Percentiles rank a stretch among this genome's conserved stretches.
These are phyloP conservation scores for Phytophthora megakarya DNA, from an alignment of 352 stramenopile species.

Conservation along the genomic window DNA sequence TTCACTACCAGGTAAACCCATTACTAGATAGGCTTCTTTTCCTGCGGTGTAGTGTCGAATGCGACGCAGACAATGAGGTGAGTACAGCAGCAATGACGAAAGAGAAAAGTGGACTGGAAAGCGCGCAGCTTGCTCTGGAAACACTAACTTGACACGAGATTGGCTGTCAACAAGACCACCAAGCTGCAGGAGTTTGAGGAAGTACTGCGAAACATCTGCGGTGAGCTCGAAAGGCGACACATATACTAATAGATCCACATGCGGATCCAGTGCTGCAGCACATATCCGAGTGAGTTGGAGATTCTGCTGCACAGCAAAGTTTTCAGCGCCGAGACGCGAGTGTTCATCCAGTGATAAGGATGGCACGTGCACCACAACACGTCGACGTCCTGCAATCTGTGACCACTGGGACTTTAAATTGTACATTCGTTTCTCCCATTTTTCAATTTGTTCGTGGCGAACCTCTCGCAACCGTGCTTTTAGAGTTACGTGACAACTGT, in stretches of 20 bases:
- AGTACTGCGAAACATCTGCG: constrained; percentile 78
- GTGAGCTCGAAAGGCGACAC: constrained; percentile 84
- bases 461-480: constrained; percentile 43
- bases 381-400: constrained; percentile 49
- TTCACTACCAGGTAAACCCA: constrained; percentile 70
- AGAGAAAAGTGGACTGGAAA: constrained; percentile 88
- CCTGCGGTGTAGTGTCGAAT: constrained; percentile 63
- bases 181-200: constrained; percentile 86
- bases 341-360: constrained; percentile 80
- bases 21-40: constrained; percentile 82
- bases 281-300: constrained; percentile 82
- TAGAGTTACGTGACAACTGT: constrained; percentile 45
- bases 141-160: constrained; percentile 78
- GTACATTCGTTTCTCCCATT: constrained; percentile 58
- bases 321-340: constrained; percentile 61
- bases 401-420: constrained; percentile 57
- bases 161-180: constrained; percentile 59
- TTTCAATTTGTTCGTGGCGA: constrained; percentile 41
- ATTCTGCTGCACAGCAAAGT: constrained; percentile 81
- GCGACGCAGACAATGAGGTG: constrained; percentile 70
- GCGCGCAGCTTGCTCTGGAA: constrained; percentile 79
- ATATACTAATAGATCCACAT: constrained; percentile 90
- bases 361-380: constrained; percentile 82
- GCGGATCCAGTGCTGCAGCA: constrained; percentile 60
- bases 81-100: constrained; percentile 83